These are phyloP conservation scores for Chalara sp. DNA, from an alignment of 2,329 filamentous ascomycete genomes.

Conservation along the genomic window DNA sequence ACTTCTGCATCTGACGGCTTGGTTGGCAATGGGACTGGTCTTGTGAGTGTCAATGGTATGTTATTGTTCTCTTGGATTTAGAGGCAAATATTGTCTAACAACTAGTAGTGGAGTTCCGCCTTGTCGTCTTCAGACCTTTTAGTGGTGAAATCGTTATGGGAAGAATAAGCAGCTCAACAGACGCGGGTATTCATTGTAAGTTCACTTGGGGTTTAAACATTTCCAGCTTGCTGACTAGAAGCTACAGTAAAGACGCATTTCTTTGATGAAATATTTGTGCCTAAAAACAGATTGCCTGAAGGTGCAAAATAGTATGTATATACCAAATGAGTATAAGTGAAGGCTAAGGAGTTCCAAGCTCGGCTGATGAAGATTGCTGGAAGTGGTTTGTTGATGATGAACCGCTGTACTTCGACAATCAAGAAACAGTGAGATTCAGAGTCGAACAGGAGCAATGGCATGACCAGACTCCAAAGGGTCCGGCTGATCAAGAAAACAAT, in stretches of 20 bases:
- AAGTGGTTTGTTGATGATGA: slow-evolving; percentile 71
- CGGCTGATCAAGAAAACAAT: slow-evolving; percentile 54
- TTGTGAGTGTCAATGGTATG: slow-evolving; percentile 88
- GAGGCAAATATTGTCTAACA: slow-evolving; percentile 54
- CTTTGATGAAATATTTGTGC: slow-evolving; percentile 87
- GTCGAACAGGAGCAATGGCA: slow-evolving; percentile 87
- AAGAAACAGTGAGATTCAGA: slow-evolving; percentile 81
- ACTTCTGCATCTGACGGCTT: slow-evolving; percentile 85
- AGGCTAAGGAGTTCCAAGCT: slow-evolving; percentile 35
- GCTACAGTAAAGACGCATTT: slow-evolving; percentile 73
- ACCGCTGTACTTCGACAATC: slow-evolving; percentile 79
- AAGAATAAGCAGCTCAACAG: slow-evolving; percentile 68
- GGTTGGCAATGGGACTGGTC: slow-evolving; percentile 85
- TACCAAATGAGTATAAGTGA: background rate
- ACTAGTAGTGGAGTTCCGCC: slow-evolving; percentile 73
- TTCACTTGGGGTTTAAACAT: background rate
- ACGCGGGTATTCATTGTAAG: slow-evolving; percentile 65
- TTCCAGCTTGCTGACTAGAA: background rate
- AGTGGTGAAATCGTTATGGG: slow-evolving; percentile 88
- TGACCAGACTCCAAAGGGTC: slow-evolving; percentile 71
- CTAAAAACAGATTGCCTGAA: slow-evolving; percentile 64
- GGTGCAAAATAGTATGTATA: slow-evolving; percentile 65
- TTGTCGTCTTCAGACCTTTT: slow-evolving; percentile 92
- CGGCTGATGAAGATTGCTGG: slow-evolving; percentile 72
- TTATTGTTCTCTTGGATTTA: slow-evolving; percentile 1